Evolutionary conservation across 1,284 basidiomycete genomes (phyloP).

Genomic region (Ustilago tritici): DNA sequence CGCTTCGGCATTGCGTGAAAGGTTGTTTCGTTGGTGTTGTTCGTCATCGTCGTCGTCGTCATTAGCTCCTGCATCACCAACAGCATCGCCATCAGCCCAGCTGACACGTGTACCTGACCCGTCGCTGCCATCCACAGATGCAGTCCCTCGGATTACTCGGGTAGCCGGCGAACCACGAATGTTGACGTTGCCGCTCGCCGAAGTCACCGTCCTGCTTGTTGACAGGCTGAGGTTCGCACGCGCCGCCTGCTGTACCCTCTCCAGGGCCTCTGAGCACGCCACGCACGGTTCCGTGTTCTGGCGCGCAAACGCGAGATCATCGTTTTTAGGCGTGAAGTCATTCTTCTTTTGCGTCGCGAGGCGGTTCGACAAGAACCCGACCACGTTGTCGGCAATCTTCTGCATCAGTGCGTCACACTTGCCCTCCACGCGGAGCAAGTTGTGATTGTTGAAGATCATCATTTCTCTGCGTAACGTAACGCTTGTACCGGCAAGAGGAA

Average conservation of each 20-base stretch:
- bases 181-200: slow-evolving; percentile 25
- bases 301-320: slow-evolving; percentile 88
- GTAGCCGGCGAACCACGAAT: slow-evolving; percentile 23
- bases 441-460: slow-evolving; percentile 91
- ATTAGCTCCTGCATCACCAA: slow-evolving; percentile 12
- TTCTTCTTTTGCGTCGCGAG: slow-evolving; percentile 93
- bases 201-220: slow-evolving; percentile 26
- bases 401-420: slow-evolving; percentile 86
- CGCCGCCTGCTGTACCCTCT: slow-evolving; percentile 81
- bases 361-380: slow-evolving; percentile 73
- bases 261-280: slow-evolving; percentile 86
- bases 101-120: slow-evolving; percentile 19
- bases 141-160: slow-evolving; percentile 10
- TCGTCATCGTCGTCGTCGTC: slow-evolving; percentile 35
- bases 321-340: slow-evolving; percentile 91
- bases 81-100: slow-evolving; percentile 14
- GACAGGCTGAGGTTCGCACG: slow-evolving; percentile 74
- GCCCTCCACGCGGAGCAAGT: slow-evolving; percentile 86
- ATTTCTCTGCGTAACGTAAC: slow-evolving; percentile 92
- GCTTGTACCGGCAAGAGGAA: slow-evolving; percentile 86
- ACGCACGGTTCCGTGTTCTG: slow-evolving; percentile 95
- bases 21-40: slow-evolving; percentile 22
- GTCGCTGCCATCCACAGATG: slow-evolving; percentile 23
- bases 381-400: slow-evolving; percentile 78
- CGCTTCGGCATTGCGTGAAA: slow-evolving; percentile 81